phyloP scores from a whole-genome alignment of 306 rosid species.

The Acacia acuminata region DNA sequence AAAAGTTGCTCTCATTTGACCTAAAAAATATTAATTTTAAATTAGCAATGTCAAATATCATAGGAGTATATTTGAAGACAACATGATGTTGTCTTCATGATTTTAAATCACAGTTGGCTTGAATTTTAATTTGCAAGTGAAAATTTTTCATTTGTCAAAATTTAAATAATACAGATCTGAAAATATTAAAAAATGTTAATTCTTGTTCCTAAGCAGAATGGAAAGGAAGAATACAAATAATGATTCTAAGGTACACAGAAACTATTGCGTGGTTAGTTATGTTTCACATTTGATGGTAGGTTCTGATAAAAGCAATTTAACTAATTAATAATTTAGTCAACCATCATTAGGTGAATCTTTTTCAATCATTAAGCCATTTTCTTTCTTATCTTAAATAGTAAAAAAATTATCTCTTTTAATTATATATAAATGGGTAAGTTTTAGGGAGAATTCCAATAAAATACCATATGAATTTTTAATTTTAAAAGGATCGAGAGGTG shows the following conservation, averaged over 20 bases:
- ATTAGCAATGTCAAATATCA: too few relatives aligned
- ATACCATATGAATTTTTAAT: too few relatives aligned
- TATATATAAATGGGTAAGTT: neutral
- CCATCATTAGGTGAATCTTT: neutral
- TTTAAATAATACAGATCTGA: neutral
- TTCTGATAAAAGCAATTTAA: neutral
- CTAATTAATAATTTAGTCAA: neutral
- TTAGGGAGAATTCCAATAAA: too few relatives aligned
- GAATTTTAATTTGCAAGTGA: too few relatives aligned
- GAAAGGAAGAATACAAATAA: neutral
- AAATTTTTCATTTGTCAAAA: neutral
- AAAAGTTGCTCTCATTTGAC: too few relatives aligned
- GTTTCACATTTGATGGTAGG: neutral
- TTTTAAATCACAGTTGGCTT: too few relatives aligned
- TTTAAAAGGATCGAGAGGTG: too few relatives aligned
- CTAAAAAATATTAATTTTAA: too few relatives aligned
- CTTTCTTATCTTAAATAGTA: neutral
- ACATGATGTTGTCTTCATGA: too few relatives aligned
- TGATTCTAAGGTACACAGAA: neutral
- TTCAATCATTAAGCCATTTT: constrained; percentile 9
- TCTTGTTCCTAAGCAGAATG: neutral
- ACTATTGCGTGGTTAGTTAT: neutral
- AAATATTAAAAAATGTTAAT: too few relatives aligned
- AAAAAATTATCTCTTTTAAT: neutral
- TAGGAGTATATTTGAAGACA: too few relatives aligned